These are phyloP conservation scores for Cercospora zeina DNA, from an alignment of 2,329 filamentous ascomycete genomes.

Conservation along the genomic window DNA sequence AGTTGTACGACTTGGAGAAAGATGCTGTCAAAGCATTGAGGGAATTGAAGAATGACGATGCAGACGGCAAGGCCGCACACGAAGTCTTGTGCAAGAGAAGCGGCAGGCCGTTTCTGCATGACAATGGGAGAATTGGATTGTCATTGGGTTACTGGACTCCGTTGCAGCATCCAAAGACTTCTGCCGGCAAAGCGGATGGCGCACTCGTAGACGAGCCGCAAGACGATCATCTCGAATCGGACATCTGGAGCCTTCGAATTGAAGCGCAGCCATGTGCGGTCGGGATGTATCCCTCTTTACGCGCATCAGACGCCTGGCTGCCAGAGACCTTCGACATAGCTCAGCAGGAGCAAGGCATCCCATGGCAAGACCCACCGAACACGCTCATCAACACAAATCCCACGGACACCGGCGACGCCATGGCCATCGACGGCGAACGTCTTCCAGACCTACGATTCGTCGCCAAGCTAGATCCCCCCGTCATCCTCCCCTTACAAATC, in stretches of 20 bases:
- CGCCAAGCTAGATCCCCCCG: slow-evolving; percentile 70
- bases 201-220: background rate
- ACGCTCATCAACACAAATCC: slow-evolving; percentile 52
- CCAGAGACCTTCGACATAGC: slow-evolving; percentile 68
- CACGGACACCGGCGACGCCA: slow-evolving; percentile 50
- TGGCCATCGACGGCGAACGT: slow-evolving; percentile 54
- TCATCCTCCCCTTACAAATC: slow-evolving; percentile 66
- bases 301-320: slow-evolving; percentile 74
- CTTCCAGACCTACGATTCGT: slow-evolving; percentile 73
- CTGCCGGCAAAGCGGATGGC: slow-evolving; percentile 41
- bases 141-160: slow-evolving; percentile 70
- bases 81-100: slow-evolving; percentile 68
- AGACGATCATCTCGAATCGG: slow-evolving; percentile 2
- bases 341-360: slow-evolving; percentile 52
- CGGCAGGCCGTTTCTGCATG: slow-evolving; percentile 71
- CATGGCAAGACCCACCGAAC: slow-evolving; percentile 70
- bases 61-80: slow-evolving; percentile 41
- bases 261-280: slow-evolving; percentile 58
- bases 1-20: slow-evolving; percentile 70
- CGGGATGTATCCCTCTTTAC: slow-evolving; percentile 59
- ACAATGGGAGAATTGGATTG: slow-evolving; percentile 65
- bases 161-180: slow-evolving; percentile 39
- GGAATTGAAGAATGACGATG: slow-evolving; percentile 49
- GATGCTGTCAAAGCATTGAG: slow-evolving; percentile 44
- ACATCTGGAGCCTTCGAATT: slow-evolving; percentile 67